Base-by-base conservation (phyloP, 495 filamentous ascomycete genomes). In the Tuber umbilicatum region DNA sequence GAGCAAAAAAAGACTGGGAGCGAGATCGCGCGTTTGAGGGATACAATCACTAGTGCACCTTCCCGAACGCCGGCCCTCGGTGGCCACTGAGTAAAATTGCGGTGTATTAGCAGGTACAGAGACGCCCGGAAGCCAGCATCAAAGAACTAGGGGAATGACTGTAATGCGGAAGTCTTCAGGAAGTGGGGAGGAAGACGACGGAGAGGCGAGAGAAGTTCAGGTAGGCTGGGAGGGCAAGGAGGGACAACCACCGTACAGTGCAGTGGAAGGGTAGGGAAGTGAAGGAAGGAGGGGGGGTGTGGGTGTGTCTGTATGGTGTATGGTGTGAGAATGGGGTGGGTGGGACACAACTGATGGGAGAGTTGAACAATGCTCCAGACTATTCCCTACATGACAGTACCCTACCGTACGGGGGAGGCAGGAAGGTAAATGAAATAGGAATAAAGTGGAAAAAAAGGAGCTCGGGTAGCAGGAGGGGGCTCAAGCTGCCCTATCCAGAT, bases 401-500 rank as follows among this genome's bases (percentile, higher is more conserved):
- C n/a, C n/a, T n/a, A n/a, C n/a, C n/a, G n/a, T n/a, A n/a, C n/a
- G n/a, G 55, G 27, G 27, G 9, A 64, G 55, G n/a, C 55, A 64
- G 27, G n/a, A 64, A 64, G 27, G 10, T 64, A 16, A 64, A 64
- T 31, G 17, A 60, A 72, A 67, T 72, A 67, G 64, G 43, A 69
- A 74, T 69, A 70, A n/a, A 19, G 68, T 45, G 27, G 12, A 23
- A 43, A 35, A 74, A 77, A 77, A 72, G 74, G 75, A 79, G 78
- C 77, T 74, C 72, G 43, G 72, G 41, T 76, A 31, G 76, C 68
- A 64, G 55, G 55, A 64, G 55, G 76, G 76, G 77, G 77, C 67
- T 79, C 77, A 79, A 79, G 77, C 72, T 79, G 77, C 77, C 77
- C 72, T 78, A 79, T 74, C 68, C 75, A 79, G 77, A 74, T 78